These are phyloP conservation scores for Alternaria consortialis DNA, from an alignment of 2,329 filamentous ascomycete genomes.

Conservation along the genomic window DNA sequence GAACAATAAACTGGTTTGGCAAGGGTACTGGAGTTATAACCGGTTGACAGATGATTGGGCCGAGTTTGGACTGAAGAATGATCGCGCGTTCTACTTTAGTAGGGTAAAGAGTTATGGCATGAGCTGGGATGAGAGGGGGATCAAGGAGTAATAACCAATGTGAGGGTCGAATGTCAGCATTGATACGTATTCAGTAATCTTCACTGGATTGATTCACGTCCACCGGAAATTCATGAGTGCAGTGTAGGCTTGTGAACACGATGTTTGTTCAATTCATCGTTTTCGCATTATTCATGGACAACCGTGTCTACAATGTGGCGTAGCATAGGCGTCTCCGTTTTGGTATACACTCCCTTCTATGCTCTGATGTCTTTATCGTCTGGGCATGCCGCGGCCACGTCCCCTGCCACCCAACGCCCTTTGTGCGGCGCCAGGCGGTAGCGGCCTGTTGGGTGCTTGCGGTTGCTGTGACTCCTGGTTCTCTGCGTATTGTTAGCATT, in stretches of 20 bases:
- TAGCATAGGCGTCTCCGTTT: constrained; percentile 24
- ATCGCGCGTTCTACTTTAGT: constrained; percentile 68
- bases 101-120: constrained; percentile 68
- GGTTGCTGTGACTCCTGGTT: constrained; percentile 93
- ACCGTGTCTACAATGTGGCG: constrained; percentile 27
- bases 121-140: constrained; percentile 37
- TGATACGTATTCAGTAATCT: not conserved
- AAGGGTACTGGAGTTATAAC: constrained; percentile 91
- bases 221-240: not conserved
- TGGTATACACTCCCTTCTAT: constrained; percentile 32
- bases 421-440: constrained; percentile 76
- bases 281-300: constrained; percentile 47
- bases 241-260: not conserved
- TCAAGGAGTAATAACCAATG: constrained; percentile 9
- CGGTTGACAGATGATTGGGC: constrained; percentile 88
- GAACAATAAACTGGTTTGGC: constrained; percentile 91
- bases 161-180: not conserved
- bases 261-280: constrained; percentile 12
- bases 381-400: constrained; percentile 74
- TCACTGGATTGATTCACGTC: not conserved
- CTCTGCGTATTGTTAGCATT: constrained; percentile 55
- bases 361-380: constrained; percentile 63
- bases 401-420: constrained; percentile 84
- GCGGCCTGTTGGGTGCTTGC: constrained; percentile 77
- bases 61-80: constrained; percentile 75